phyloP scores from a whole-genome alignment of 2,329 filamentous ascomycete species.

The Leptodontidium sp. region DNA sequence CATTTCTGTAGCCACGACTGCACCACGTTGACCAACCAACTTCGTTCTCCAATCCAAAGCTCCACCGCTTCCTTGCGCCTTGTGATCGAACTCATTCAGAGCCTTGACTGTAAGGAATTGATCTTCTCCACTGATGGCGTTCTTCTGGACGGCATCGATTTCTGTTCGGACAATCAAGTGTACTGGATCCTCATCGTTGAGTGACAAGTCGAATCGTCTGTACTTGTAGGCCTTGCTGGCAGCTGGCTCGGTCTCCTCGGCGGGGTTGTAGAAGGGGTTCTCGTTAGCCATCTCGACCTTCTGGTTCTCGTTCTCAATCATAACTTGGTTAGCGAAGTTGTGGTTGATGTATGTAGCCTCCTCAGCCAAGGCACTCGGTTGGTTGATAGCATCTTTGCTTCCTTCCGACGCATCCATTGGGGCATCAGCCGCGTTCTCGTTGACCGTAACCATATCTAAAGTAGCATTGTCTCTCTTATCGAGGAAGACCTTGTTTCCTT shows the following conservation, averaged over 20 bases:
- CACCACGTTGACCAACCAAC: slow-evolving; percentile 92
- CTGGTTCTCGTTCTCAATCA: slow-evolving; percentile 78
- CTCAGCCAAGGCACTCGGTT: slow-evolving; percentile 88
- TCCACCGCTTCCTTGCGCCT: slow-evolving; percentile 92
- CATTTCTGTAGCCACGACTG: slow-evolving; percentile 98
- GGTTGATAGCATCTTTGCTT: slow-evolving; percentile 94
- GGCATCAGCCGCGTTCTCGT: slow-evolving; percentile 96
- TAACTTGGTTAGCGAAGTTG: slow-evolving; percentile 97
- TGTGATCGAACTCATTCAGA: slow-evolving; percentile 98
- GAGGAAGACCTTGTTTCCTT: slow-evolving; percentile 96
- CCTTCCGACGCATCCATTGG: slow-evolving; percentile 91
- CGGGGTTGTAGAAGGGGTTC: slow-evolving; percentile 97
- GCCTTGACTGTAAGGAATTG: slow-evolving; percentile 93
- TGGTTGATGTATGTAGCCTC: slow-evolving; percentile 99
- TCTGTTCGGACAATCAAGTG: slow-evolving; percentile 94
- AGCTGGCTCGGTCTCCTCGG: slow-evolving; percentile 90
- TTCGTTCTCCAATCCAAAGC: slow-evolving; percentile 98
- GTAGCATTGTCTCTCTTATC: slow-evolving; percentile 97
- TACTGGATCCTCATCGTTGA: slow-evolving; percentile 89
- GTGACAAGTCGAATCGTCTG: slow-evolving; percentile 92
- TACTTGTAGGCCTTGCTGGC: slow-evolving; percentile 99
- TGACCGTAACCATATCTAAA: slow-evolving; percentile 97
- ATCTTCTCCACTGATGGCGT: slow-evolving; percentile 89
- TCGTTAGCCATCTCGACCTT: slow-evolving; percentile 87
- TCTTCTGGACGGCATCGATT: slow-evolving; percentile 95